phyloP scores from a whole-genome alignment of 164 flowering plant species.

The Magnolia changhungtana region DNA sequence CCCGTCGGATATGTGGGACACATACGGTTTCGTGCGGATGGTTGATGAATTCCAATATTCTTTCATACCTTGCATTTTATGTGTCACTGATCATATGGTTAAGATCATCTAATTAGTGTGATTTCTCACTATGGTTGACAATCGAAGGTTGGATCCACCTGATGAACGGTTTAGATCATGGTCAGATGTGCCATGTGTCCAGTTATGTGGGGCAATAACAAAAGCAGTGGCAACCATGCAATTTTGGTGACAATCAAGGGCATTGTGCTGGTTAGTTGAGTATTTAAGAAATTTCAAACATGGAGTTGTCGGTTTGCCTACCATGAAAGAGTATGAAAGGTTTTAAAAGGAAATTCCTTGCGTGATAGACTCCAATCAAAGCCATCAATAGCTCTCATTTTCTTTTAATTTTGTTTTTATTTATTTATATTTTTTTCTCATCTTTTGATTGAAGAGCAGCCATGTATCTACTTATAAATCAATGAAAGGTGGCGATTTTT shows the following conservation, averaged over 20 bases:
- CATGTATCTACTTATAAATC: not conserved
- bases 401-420: not conserved
- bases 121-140: not conserved
- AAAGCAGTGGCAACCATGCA: not conserved
- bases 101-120: not conserved
- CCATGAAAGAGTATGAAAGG: not conserved
- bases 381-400: not conserved
- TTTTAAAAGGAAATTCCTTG: not conserved
- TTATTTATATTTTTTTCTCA: not conserved
- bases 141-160: not conserved
- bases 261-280: not conserved
- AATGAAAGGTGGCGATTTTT: not conserved
- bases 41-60: too few relatives aligned
- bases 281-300: not conserved
- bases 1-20: too few relatives aligned
- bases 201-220: not conserved
- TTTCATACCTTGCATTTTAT: not conserved
- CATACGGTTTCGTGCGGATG: too few relatives aligned
- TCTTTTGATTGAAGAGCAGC: not conserved
- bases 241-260: not conserved
- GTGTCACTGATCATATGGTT: not conserved
- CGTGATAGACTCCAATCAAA: constrained; percentile 6
- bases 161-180: not conserved
- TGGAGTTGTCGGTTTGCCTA: not conserved
- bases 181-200: not conserved